These are phyloP conservation scores for Erysimum cheiranthoides DNA, from an alignment of 345 rosid species.

Conservation along the genomic window DNA sequence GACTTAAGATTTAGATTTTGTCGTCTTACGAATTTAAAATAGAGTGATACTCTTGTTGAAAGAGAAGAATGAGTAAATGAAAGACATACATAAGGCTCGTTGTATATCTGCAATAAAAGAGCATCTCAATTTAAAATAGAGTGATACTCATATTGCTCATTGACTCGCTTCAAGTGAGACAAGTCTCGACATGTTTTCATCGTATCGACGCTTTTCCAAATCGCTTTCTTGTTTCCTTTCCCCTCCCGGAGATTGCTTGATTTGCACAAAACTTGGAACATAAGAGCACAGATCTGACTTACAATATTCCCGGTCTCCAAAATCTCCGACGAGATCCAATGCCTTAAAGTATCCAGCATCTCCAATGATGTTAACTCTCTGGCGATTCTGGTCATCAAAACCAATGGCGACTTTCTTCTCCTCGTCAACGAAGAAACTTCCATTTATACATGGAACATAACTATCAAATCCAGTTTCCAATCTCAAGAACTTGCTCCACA, in stretches of 20 bases:
- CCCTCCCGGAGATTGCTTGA: background rate
- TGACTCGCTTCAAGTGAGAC: background rate
- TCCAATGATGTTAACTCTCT: background rate
- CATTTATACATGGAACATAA: background rate
- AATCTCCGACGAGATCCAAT: background rate
- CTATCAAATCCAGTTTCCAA: background rate
- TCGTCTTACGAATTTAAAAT: too few species aligned
- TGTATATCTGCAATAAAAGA: too few species aligned
- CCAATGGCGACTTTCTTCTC: background rate
- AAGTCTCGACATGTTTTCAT: slow-evolving; percentile 7
- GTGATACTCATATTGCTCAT: too few species aligned
- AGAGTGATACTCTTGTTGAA: background rate
- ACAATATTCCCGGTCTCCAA: background rate
- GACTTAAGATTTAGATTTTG: background rate
- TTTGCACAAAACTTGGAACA: slow-evolving; percentile 9
- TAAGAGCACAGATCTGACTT: background rate
- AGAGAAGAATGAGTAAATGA: slow-evolving; percentile 3
- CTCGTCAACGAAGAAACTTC: background rate
- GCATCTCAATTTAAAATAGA: too few species aligned
- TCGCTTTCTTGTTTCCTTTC: slow-evolving; percentile 2
- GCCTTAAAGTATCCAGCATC: background rate
- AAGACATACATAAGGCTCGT: background rate
- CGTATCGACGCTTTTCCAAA: background rate
- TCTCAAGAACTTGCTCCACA: slow-evolving; percentile 7
- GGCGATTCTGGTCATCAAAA: background rate